A percentile compares a stretch with the other conserved stretches of the same genome.
Conservation (phyloP, 164 flowering plant genomes). For the Tetracentron sinense region DNA sequence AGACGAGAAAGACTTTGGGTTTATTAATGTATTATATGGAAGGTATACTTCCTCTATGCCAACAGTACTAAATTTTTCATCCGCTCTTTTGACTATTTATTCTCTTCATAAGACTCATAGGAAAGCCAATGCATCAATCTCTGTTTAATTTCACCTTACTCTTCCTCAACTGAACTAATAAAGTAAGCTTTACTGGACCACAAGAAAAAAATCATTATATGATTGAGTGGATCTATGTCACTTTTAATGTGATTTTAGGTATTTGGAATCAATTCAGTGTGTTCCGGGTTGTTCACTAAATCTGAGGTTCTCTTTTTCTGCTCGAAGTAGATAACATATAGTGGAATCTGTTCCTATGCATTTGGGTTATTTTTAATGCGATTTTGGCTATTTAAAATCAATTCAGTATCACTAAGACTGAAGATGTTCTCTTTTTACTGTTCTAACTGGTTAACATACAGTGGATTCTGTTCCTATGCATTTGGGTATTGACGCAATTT, state of each 20-base stretch:
- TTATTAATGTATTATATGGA: slow-evolving; percentile 49
- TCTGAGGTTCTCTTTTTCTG: neutral
- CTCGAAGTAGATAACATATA: neutral
- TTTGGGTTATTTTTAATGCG: no score
- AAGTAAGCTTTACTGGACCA: neutral
- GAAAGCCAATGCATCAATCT: neutral
- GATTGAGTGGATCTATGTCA: neutral
- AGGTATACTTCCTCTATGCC: slow-evolving; percentile 36
- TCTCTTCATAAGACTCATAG: neutral
- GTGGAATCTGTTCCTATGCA: no score
- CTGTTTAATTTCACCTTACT: neutral
- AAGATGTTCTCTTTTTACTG: neutral
- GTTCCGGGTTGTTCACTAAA: neutral
- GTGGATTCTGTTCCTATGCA: no score
- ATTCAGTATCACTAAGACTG: neutral
- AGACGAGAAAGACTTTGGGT: slow-evolving; percentile 37
- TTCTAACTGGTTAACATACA: no score
- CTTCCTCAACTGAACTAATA: neutral
- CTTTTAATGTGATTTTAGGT: no score
- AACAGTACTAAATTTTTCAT: neutral
- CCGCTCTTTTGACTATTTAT: neutral
- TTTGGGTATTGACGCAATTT: neutral
- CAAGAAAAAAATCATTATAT: no score
- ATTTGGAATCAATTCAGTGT: neutral
- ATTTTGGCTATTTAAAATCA: neutral